Evolutionary conservation across 345 rosid species (phyloP).

Genomic region (Lepidium aucheri): DNA sequence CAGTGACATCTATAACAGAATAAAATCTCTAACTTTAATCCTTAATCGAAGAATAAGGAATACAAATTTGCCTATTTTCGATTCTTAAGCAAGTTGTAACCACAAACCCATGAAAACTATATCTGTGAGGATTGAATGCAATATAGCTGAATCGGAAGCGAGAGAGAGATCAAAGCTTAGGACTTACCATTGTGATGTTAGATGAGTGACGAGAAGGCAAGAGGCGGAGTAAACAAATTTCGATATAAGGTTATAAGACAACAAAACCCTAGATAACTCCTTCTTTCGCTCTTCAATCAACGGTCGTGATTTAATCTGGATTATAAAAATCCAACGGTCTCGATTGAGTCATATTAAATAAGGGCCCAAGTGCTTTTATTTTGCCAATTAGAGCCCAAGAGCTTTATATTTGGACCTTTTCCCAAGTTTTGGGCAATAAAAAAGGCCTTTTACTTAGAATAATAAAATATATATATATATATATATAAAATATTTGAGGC

Average conservation of each 20-base stretch:
- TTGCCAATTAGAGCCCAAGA: not conserved
- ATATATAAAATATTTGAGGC: too few species aligned
- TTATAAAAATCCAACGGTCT: not conserved
- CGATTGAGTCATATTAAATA: not conserved
- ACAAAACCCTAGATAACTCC: slow-evolving; percentile 33
- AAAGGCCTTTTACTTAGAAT: too few species aligned
- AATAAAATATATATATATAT: too few species aligned
- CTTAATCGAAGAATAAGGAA: not conserved
- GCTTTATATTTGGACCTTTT: not conserved
- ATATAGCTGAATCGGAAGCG: not conserved
- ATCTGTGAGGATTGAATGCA: not conserved
- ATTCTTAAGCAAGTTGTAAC: not conserved
- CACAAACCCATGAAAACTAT: not conserved
- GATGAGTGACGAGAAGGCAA: slow-evolving; percentile 16
- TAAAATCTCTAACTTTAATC: not conserved
- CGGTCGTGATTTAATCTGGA: slow-evolving; percentile 14
- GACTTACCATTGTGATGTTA: slow-evolving; percentile 23
- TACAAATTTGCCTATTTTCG: not conserved
- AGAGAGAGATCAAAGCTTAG: not conserved
- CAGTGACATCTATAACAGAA: not conserved
- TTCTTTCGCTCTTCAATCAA: slow-evolving; percentile 6
- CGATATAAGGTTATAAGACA: not conserved
- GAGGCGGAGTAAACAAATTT: slow-evolving; percentile 9
- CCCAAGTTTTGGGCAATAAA: too few species aligned
- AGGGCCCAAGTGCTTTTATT: not conserved